A percentile compares a stretch with the other conserved stretches of the same genome.
phyloP scores from a whole-genome alignment of 495 filamentous ascomycete species.

The Neurospora sublineolata region DNA sequence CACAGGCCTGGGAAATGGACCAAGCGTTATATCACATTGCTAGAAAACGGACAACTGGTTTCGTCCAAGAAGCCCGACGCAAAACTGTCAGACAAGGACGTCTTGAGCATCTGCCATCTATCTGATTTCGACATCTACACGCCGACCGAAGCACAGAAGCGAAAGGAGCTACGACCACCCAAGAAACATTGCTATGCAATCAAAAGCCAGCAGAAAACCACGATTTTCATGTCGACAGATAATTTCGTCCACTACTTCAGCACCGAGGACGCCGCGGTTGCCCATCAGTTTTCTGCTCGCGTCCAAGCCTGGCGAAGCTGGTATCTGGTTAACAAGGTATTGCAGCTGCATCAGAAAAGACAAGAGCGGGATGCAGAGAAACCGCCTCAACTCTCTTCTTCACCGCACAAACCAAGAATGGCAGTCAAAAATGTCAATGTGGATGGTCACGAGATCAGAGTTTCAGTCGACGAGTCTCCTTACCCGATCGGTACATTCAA shows the following conservation, averaged over 20 bases:
- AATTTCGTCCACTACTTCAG: slow-evolving; percentile 90
- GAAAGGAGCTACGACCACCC: slow-evolving; percentile 56
- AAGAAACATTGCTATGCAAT: slow-evolving; percentile 77
- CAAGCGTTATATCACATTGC: slow-evolving; percentile 69
- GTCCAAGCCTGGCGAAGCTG: slow-evolving; percentile 79
- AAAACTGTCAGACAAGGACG: slow-evolving; percentile 46
- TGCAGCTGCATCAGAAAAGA: slow-evolving; percentile 8
- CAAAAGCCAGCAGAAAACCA: slow-evolving; percentile 86
- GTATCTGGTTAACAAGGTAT: slow-evolving; percentile 57
- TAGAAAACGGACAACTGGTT: slow-evolving; percentile 61
- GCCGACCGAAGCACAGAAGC: slow-evolving; percentile 50
- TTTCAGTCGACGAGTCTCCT: slow-evolving; percentile 26
- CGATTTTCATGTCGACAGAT: slow-evolving; percentile 67
- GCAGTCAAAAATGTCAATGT: slow-evolving; percentile 17
- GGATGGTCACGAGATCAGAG: slow-evolving; percentile 20
- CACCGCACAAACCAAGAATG: slow-evolving; percentile 16
- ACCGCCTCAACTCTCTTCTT: slow-evolving; percentile 14
- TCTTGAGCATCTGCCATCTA: slow-evolving; percentile 64
- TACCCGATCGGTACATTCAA: slow-evolving; percentile 47
- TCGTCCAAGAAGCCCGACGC: slow-evolving; percentile 55
- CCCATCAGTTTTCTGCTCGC: slow-evolving; percentile 53
- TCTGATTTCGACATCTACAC: slow-evolving; percentile 91
- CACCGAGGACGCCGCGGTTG: slow-evolving; percentile 56
- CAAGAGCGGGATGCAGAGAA: slow-evolving; percentile 13
- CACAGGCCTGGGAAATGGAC: slow-evolving; percentile 74